Evolutionary conservation across 2,329 filamentous ascomycete species (phyloP).

Genomic region (Emmonsiellopsis sp.): DNA sequence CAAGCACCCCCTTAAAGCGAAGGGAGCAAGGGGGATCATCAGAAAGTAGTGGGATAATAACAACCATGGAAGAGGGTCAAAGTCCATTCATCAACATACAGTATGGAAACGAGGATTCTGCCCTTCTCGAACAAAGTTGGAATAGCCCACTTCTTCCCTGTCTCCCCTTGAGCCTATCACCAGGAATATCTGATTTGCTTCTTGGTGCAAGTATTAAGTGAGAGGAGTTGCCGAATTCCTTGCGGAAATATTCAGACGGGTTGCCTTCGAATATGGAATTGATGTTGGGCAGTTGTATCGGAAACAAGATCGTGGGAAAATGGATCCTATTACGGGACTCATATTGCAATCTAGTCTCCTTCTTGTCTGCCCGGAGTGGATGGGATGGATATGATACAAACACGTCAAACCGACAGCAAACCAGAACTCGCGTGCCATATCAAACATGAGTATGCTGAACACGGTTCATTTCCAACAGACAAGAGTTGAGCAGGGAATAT

Average conservation of each 20-base stretch:
- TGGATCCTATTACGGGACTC: neutral
- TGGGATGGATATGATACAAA: neutral
- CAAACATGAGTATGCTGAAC: neutral
- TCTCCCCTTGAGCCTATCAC: neutral
- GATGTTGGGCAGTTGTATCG: conserved; percentile 52
- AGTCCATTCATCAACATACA: neutral
- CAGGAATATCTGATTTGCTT: neutral
- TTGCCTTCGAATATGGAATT: conserved; percentile 14
- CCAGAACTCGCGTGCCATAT: neutral
- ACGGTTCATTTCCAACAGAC: neutral
- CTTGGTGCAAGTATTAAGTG: neutral
- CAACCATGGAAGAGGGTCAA: neutral
- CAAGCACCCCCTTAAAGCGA: neutral
- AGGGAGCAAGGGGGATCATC: neutral
- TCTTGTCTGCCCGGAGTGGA: conserved; percentile 41
- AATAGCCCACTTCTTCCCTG: neutral
- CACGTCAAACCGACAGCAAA: neutral
- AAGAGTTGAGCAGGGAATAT: neutral
- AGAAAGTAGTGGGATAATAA: neutral
- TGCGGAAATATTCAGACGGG: neutral
- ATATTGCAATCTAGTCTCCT: conserved; percentile 38
- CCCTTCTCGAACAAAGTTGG: neutral
- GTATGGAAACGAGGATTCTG: neutral
- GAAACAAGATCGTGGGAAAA: conserved; percentile 38
- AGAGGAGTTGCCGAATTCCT: neutral